Conservation (phyloP, 2,329 filamentous ascomycete species). For the Hymenoscyphus repandus region DNA sequence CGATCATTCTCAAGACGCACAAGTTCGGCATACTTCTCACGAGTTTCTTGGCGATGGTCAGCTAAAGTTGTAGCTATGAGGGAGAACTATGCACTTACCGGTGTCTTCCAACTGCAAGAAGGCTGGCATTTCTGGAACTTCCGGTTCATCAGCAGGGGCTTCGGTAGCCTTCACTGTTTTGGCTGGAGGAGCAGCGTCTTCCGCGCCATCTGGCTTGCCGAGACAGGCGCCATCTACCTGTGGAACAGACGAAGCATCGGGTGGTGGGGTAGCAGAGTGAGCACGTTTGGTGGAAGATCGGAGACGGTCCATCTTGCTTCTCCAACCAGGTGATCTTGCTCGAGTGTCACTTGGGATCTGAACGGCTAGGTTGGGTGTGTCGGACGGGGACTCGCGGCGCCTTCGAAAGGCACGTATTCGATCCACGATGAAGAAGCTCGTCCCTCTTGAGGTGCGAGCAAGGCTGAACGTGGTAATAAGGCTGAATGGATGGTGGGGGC, state of each 20-base stretch:
- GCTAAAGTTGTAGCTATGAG: not conserved
- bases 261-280: conserved; percentile 13
- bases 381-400: conserved; percentile 24
- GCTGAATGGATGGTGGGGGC: conserved; percentile 2
- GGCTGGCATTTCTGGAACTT: conserved; percentile 20
- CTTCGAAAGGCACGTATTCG: conserved; percentile 29
- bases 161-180: not conserved
- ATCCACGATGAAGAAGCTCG: conserved; percentile 22
- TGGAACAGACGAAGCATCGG: conserved; percentile 7
- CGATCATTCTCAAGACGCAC: conserved; percentile 47
- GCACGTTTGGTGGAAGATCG: conserved; percentile 24
- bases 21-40: conserved; percentile 56
- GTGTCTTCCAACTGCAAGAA: conserved; percentile 46
- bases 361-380: conserved; percentile 7
- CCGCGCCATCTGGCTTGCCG: conserved; percentile 10
- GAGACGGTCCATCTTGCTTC: conserved; percentile 26
- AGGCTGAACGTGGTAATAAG: conserved; percentile 1
- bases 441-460: conserved; percentile 13
- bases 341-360: conserved; percentile 7
- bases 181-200: not conserved
- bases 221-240: conserved; percentile 17
- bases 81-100: conserved; percentile 36
- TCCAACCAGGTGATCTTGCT: conserved; percentile 27
- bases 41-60: conserved; percentile 43
- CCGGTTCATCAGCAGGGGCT: conserved; percentile 3